Evolutionary conservation across 148 eudicot species (phyloP).

Genomic region (Salicornia ramosissima): DNA sequence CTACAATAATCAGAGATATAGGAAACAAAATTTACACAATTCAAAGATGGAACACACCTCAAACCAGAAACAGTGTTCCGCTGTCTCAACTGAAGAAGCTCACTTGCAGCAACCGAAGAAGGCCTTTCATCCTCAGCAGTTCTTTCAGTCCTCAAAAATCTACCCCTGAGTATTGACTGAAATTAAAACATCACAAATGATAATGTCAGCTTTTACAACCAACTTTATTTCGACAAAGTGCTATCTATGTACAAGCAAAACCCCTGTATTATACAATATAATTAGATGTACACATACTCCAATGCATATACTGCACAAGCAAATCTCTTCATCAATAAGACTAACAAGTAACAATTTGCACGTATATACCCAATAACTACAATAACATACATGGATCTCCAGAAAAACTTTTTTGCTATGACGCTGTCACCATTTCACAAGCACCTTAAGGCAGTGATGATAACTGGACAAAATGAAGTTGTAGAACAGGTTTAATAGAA

Average conservation of each 20-base stretch:
- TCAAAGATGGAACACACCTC: slow-evolving; percentile 53
- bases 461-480: too few relatives aligned
- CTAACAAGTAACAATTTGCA: too few relatives aligned
- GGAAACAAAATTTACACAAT: slow-evolving; percentile 9
- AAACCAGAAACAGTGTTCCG: slow-evolving; percentile 88
- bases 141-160: slow-evolving; percentile 89
- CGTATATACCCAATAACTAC: neutral
- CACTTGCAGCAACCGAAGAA: slow-evolving; percentile 73
- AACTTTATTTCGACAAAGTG: neutral
- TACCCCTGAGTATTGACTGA: slow-evolving; percentile 94
- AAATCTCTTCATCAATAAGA: neutral
- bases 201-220: slow-evolving; percentile 3
- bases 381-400: neutral
- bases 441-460: too few relatives aligned
- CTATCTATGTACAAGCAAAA: neutral
- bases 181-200: slow-evolving; percentile 19
- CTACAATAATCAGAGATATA: neutral
- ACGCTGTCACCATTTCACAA: neutral
- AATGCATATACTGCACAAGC: neutral
- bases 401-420: neutral
- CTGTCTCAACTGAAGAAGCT: slow-evolving; percentile 85
- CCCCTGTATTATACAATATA: neutral
- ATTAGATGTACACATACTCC: neutral
- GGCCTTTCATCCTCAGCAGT: slow-evolving; percentile 79
- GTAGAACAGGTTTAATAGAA: too few relatives aligned